Evolutionary conservation across 495 filamentous ascomycete genomes (phyloP).

Genomic region (Elaphomyces granulatus): DNA sequence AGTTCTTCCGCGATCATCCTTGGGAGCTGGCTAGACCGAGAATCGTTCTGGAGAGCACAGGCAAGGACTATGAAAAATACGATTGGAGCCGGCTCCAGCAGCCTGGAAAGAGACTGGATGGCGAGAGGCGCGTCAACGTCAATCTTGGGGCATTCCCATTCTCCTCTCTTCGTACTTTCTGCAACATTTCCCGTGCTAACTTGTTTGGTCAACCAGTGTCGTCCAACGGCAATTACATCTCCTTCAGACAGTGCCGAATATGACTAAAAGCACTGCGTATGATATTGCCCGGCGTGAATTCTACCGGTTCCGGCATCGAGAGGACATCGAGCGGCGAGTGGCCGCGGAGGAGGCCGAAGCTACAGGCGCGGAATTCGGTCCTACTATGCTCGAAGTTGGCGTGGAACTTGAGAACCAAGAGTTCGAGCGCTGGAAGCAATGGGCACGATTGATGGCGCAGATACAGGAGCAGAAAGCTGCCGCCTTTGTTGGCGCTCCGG

Average conservation of each 20-base stretch:
- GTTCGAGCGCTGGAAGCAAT: slow-evolving; percentile 69
- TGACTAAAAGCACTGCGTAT: slow-evolving; percentile 58
- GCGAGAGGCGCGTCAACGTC: slow-evolving; percentile 63
- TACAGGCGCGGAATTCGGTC: slow-evolving; percentile 77
- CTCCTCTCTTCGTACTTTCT: not conserved
- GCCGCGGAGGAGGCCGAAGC: slow-evolving; percentile 77
- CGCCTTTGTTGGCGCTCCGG: slow-evolving; percentile 22
- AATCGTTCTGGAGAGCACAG: slow-evolving; percentile 72
- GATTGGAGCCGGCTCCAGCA: slow-evolving; percentile 79
- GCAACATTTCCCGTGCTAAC: slow-evolving; percentile 10
- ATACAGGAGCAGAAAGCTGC: slow-evolving; percentile 17
- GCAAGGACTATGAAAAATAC: slow-evolving; percentile 55
- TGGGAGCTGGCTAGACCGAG: slow-evolving; percentile 91
- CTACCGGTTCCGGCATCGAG: slow-evolving; percentile 63
- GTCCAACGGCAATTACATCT: slow-evolving; percentile 85
- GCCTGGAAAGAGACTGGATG: slow-evolving; percentile 63
- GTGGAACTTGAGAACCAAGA: slow-evolving; percentile 67
- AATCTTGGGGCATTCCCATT: not conserved
- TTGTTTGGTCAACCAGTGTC: slow-evolving; percentile 42
- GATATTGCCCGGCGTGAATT: slow-evolving; percentile 82
- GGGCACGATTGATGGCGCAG: slow-evolving; percentile 47
- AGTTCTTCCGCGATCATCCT: slow-evolving; percentile 87
- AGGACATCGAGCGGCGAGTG: slow-evolving; percentile 73
- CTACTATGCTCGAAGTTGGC: slow-evolving; percentile 53
- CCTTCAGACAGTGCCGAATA: slow-evolving; percentile 45